Evolutionary conservation across 441 rosid genomes (phyloP).

Genomic region (Euphorbia schlechtendalii): DNA sequence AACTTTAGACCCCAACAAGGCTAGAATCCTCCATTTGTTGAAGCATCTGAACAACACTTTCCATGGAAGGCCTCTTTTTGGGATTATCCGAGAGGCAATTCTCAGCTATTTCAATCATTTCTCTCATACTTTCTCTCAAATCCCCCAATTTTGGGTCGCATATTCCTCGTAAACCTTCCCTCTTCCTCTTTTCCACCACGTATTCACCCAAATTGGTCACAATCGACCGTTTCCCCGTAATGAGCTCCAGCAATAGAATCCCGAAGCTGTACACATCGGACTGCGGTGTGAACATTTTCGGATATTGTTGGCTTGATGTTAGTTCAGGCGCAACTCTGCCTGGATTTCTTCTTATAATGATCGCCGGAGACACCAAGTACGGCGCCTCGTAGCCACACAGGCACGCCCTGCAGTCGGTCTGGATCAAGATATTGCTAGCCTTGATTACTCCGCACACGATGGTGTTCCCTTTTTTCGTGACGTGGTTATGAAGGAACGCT

Average conservation of each 20-base stretch:
- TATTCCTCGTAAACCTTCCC: slow-evolving; percentile 19
- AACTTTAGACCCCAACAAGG: not conserved
- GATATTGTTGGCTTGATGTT: not conserved
- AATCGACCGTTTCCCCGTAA: slow-evolving; percentile 26
- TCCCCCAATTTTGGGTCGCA: slow-evolving; percentile 26
- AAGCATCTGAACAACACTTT: slow-evolving; percentile 24
- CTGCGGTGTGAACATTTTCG: slow-evolving; percentile 20
- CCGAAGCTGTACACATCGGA: slow-evolving; percentile 36
- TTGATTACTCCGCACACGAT: slow-evolving; percentile 11
- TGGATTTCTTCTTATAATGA: slow-evolving; percentile 25
- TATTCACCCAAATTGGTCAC: slow-evolving; percentile 21
- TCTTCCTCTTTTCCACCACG: slow-evolving; percentile 17
- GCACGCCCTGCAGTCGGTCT: slow-evolving; percentile 6
- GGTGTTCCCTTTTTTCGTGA: slow-evolving; percentile 15
- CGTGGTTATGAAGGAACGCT: slow-evolving; percentile 24
- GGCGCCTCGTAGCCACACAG: slow-evolving; percentile 12
- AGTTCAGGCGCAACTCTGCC: slow-evolving; percentile 30
- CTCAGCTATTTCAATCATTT: slow-evolving; percentile 20
- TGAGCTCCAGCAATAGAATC: slow-evolving; percentile 24
- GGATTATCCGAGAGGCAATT: slow-evolving; percentile 18
- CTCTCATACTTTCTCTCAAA: slow-evolving; percentile 22
- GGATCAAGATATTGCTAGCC: slow-evolving; percentile 13
- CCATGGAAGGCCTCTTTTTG: slow-evolving; percentile 23
- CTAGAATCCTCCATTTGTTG: slow-evolving; percentile 12
- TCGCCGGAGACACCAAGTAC: slow-evolving; percentile 6